phyloP scores from a whole-genome alignment of 495 filamentous ascomycete genomes.

The Rostrohypoxylon terebratum region DNA sequence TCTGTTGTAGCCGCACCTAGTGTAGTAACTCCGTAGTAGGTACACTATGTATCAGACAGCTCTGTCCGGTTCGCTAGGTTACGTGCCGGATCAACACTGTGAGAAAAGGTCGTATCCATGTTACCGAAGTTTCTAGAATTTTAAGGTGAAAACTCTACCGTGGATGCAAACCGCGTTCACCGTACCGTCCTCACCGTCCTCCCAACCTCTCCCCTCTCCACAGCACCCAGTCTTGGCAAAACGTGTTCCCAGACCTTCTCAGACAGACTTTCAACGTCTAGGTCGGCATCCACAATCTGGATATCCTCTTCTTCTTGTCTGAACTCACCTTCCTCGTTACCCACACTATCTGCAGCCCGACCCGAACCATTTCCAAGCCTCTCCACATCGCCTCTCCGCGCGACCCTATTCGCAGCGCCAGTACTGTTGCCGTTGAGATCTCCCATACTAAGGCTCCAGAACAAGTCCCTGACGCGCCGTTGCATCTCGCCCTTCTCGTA shows the following conservation, averaged over 20 bases:
- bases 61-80: too few relatives aligned
- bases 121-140: too few relatives aligned
- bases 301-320: conserved; percentile 66
- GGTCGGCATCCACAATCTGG: conserved; percentile 65
- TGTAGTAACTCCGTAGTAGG: too few relatives aligned
- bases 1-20: too few relatives aligned
- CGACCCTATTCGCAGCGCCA: conserved; percentile 17
- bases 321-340: conserved; percentile 55
- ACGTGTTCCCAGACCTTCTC: conserved; percentile 64
- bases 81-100: too few relatives aligned
- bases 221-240: conserved; percentile 57
- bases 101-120: too few relatives aligned
- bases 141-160: not conserved
- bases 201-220: conserved; percentile 61
- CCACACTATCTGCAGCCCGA: conserved; percentile 9
- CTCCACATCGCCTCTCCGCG: conserved; percentile 23
- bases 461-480: conserved; percentile 78
- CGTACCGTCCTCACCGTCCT: conserved; percentile 56
- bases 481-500: conserved; percentile 93
- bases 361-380: conserved; percentile 45
- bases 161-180: conserved; percentile 33
- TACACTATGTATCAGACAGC: too few relatives aligned
- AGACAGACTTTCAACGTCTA: conserved; percentile 62
- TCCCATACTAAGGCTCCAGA: conserved; percentile 66
- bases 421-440: conserved; percentile 50